These are phyloP conservation scores for Eleusine coracana DNA, from an alignment of 176 grass and related monocot genomes.

Conservation along the genomic window DNA sequence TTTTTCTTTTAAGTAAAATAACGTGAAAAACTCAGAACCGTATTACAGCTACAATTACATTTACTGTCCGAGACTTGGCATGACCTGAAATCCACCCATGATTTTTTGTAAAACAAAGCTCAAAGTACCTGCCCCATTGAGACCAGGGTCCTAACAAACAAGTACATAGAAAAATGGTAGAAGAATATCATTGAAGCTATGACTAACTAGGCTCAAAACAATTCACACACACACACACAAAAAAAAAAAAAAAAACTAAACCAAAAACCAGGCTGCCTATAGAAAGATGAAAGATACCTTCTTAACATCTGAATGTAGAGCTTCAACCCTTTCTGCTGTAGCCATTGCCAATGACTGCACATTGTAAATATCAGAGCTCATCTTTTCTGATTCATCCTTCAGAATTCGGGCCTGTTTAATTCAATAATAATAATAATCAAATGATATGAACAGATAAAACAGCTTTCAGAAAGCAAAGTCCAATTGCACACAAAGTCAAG, in stretches of 20 bases:
- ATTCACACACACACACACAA: too few relatives aligned
- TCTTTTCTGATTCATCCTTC: slow-evolving; percentile 45
- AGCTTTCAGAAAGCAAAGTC: slow-evolving; percentile 21
- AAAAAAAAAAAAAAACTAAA: neutral
- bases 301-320: slow-evolving; percentile 46
- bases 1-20: neutral
- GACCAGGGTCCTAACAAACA: neutral
- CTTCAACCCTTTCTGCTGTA: slow-evolving; percentile 31
- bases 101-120: neutral
- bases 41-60: neutral
- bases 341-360: slow-evolving; percentile 41
- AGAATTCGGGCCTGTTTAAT: slow-evolving; percentile 40
- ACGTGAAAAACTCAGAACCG: neutral
- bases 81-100: neutral
- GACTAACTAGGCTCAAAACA: neutral
- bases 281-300: slow-evolving; percentile 45
- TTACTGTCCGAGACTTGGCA: neutral
- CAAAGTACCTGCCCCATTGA: neutral
- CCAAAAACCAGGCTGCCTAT: neutral
- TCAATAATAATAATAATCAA: neutral
- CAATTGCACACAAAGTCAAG: slow-evolving; percentile 2
- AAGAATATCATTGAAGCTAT: neutral
- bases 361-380: slow-evolving; percentile 45
- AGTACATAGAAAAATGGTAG: neutral
- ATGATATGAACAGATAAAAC: slow-evolving; percentile 10